phyloP scores from a whole-genome alignment of 768 basidiomycete genomes.

The Xerocomellus chrysenteron region DNA sequence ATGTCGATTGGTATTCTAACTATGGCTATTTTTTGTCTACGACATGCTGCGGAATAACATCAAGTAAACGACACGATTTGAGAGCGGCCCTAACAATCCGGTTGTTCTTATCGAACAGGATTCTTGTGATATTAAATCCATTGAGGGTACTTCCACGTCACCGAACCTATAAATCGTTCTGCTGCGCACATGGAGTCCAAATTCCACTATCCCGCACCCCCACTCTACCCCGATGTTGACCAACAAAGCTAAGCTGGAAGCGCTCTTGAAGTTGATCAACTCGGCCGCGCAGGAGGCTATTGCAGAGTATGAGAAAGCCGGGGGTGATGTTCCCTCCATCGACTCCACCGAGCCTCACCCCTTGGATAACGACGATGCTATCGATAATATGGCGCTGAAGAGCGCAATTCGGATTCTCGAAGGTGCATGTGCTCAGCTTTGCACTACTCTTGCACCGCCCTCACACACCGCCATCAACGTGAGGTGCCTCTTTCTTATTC shows the following conservation, averaged over 20 bases:
- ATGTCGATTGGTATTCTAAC: no score
- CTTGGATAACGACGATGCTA: conserved; percentile 34
- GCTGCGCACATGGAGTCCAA: no score
- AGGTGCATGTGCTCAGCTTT: conserved; percentile 38
- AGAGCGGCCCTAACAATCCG: no score
- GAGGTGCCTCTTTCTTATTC: background rate
- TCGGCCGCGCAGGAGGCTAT: conserved; percentile 35
- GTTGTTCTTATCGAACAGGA: no score
- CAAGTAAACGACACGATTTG: no score
- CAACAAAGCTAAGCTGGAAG: conserved; percentile 25
- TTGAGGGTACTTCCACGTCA: no score
- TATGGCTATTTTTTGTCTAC: no score
- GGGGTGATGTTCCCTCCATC: conserved; percentile 32
- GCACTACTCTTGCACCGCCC: conserved; percentile 37
- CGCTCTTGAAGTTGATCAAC: conserved; percentile 33
- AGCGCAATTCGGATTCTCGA: conserved; percentile 30
- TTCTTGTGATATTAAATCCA: no score
- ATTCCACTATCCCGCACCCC: no score
- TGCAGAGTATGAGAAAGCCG: conserved; percentile 32
- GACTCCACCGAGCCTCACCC: conserved; percentile 35
- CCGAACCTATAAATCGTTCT: no score
- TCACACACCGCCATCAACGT: conserved; percentile 34
- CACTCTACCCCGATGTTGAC: conserved; percentile 11
- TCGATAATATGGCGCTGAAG: conserved; percentile 25
- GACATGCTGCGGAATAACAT: no score